A percentile compares a stretch with the other conserved stretches of the same genome.
phyloP scores from a whole-genome alignment of 768 basidiomycete species.

The Pulveroboletus ravenelii region DNA sequence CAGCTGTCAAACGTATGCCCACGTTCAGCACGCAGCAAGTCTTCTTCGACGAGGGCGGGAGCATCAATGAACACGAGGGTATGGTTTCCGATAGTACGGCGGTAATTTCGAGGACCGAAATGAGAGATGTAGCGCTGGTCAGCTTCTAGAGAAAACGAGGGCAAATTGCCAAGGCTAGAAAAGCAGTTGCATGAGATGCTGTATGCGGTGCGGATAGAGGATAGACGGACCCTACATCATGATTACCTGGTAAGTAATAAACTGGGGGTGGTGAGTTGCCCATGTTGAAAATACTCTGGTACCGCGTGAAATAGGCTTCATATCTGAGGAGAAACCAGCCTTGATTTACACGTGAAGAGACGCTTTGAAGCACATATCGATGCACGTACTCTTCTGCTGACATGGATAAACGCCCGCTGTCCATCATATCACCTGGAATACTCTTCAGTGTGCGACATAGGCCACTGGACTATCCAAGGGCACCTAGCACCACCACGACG shows the following conservation, averaged over 20 bases:
- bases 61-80: conserved; percentile 71
- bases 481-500: conserved; percentile 73
- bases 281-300: conserved; percentile 62
- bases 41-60: conserved; percentile 71
- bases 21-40: conserved; percentile 43
- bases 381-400: conserved; percentile 60
- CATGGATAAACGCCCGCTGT: conserved; percentile 68
- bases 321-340: conserved; percentile 51
- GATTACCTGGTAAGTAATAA: conserved; percentile 85
- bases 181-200: conserved; percentile 1
- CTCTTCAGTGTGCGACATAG: not conserved
- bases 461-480: not conserved
- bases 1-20: conserved; percentile 43
- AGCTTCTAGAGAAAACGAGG: conserved; percentile 38
- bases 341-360: conserved; percentile 4
- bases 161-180: conserved; percentile 27
- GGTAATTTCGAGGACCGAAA: conserved; percentile 72
- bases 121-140: conserved; percentile 58
- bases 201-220: not conserved
- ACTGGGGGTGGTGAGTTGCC: conserved; percentile 42
- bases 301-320: conserved; percentile 60
- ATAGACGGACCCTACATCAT: conserved; percentile 68
- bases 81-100: conserved; percentile 64
- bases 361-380: not conserved
- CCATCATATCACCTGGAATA: conserved; percentile 70